Base-by-base conservation (phyloP, 129 eudicot genomes). In the Flaveria sonorensis region DNA sequence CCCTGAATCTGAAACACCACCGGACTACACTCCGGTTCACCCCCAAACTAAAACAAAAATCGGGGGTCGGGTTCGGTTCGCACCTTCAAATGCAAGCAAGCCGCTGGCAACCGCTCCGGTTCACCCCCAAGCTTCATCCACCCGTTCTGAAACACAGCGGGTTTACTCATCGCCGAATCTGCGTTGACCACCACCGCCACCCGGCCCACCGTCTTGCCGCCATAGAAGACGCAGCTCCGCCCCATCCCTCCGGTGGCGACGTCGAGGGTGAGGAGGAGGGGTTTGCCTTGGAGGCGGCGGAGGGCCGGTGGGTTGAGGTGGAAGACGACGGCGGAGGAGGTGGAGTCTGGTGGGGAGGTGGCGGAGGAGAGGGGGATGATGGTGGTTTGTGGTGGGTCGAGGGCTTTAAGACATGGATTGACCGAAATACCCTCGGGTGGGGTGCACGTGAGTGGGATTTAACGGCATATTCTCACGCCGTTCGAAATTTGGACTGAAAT, bases 61-160 rank as follows among this genome's bases (percentile, higher is more conserved):
- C 93, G 52, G 28, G 97, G 93, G 73, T 90, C 92, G 24, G 88
- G 91, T 45, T 86, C 93, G 2, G 87, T 83, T 47, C 80, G 80
- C 2, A 88, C 88, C 72, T 61, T 89, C 77, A 92, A 15, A 72
- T 23, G 24, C 24, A 23, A 23, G 24, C 24, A 23, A 23, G 24
- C 24, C 24, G 24, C 24, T 1, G 24, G 24, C 24, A 0, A 23
- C 24, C 24, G 88, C 47, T 82, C 93, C 61, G 96, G 96, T 68
- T 82, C 91, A 6, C 96, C 96, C 67, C 87, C 93, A 74, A 90
- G 86, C 83, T 86, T 89, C 88, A 89, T 81, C 98, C 98, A 93
- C 18, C 97, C 98, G 46, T 79, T 87, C 56, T 93, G 96, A 68
- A 84, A 89, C 71, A 84, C 86, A 19, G 61, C 30, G 6, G 88